A percentile compares a stretch with the other conserved stretches of the same genome.
Conservation (phyloP, 2,329 filamentous ascomycete species). For the Aspergillus pseudoterreus region DNA sequence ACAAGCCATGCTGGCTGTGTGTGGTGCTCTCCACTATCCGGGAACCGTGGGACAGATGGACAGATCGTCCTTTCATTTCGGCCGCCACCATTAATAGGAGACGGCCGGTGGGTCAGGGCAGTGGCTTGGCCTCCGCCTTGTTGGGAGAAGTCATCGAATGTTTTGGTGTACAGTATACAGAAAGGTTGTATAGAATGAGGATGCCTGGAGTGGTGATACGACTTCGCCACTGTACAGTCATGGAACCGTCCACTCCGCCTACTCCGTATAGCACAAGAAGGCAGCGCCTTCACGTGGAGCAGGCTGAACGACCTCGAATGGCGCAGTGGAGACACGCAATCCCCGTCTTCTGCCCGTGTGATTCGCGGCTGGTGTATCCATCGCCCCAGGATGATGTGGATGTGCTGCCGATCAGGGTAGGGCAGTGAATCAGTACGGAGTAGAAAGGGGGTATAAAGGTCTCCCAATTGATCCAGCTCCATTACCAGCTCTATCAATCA, state of each 20-base stretch:
- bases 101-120: not conserved
- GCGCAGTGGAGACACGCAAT: not conserved
- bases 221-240: not conserved
- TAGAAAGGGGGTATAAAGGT: not conserved
- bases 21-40: not conserved
- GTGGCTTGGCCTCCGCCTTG: not conserved
- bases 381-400: not conserved
- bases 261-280: no score
- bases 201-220: not conserved
- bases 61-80: constrained; percentile 1
- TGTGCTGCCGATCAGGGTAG: not conserved
- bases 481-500: no score
- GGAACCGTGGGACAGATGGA: constrained; percentile 1
- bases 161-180: no score
- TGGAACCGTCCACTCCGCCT: not conserved
- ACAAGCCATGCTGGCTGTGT: not conserved
- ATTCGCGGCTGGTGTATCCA: not conserved
- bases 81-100: not conserved
- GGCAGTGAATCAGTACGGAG: no score
- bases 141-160: no score
- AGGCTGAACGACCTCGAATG: no score
- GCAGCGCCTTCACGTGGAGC: no score
- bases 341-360: not conserved
- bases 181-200: not conserved
- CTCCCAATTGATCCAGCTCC: not conserved